Percentiles rank a stretch among this genome's conserved stretches.
These are phyloP conservation scores for Mayamaea pseudoterrestris DNA, from an alignment of 108 stramenopile genomes.

Conservation along the genomic window DNA sequence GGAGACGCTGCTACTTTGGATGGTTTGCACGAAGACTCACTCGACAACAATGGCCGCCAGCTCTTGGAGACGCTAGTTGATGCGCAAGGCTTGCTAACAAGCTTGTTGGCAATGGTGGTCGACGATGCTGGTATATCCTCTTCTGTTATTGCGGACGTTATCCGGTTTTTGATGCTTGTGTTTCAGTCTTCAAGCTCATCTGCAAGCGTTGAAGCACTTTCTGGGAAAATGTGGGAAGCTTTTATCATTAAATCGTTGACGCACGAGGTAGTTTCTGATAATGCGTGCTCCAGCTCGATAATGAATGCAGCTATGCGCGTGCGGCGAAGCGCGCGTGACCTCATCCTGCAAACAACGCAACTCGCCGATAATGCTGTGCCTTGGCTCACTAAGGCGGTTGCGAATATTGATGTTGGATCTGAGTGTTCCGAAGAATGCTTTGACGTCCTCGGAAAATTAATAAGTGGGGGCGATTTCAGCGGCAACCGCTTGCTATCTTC, in stretches of 20 bases:
- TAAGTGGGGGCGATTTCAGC: slow-evolving; percentile 11
- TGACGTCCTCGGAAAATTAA: slow-evolving; percentile 55
- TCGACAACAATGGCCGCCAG: slow-evolving; percentile 40
- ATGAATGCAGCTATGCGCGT: slow-evolving; percentile 42
- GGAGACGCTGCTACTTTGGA: slow-evolving; percentile 8
- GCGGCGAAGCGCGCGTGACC: slow-evolving; percentile 49
- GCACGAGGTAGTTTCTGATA: slow-evolving; percentile 48
- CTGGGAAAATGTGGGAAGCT: slow-evolving; percentile 47
- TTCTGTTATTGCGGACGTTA: slow-evolving; percentile 57
- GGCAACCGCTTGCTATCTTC: slow-evolving; percentile 6
- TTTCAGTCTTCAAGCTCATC: slow-evolving; percentile 39
- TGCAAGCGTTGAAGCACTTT: slow-evolving; percentile 45
- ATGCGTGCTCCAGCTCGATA: slow-evolving; percentile 14
- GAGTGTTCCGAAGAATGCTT: slow-evolving; percentile 72
- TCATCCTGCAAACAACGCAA: slow-evolving; percentile 51
- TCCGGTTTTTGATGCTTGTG: slow-evolving; percentile 55
- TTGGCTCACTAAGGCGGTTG: slow-evolving; percentile 64
- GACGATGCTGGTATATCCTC: slow-evolving; percentile 60
- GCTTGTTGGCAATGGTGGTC: slow-evolving; percentile 61
- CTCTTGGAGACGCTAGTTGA: slow-evolving; percentile 47
- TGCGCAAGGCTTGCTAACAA: slow-evolving; percentile 49
- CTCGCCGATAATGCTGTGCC: slow-evolving; percentile 54
- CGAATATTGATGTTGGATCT: slow-evolving; percentile 37
- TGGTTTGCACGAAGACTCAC: not conserved
- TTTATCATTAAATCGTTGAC: slow-evolving; percentile 64